A percentile compares a stretch with the other conserved stretches of the same genome.
Conservation (phyloP, 352 stramenopile genomes). For the Globisporangium recalcitrans region DNA sequence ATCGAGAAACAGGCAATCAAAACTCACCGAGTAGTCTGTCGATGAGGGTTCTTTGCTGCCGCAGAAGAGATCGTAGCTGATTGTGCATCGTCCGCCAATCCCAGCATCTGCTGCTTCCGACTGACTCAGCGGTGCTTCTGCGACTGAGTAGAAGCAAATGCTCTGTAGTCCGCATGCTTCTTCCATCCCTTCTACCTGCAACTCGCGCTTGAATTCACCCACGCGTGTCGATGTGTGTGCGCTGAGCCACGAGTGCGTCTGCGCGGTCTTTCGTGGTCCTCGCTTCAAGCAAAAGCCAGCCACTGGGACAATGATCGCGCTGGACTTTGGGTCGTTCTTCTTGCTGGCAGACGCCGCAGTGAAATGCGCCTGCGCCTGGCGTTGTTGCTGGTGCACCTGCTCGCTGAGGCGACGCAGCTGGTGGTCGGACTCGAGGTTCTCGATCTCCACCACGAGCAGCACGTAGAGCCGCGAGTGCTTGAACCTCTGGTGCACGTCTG, state of each 20-base stretch:
- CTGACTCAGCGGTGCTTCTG: not conserved
- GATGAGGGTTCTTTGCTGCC: slow-evolving; percentile 6
- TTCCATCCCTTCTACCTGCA: slow-evolving; percentile 15
- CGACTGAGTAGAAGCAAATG: slow-evolving; percentile 23
- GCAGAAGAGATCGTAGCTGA: slow-evolving; percentile 28
- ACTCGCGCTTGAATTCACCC: slow-evolving; percentile 2
- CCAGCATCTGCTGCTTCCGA: not conserved
- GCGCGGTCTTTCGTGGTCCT: not conserved
- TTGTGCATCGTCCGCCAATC: not conserved
- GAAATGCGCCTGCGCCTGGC: slow-evolving; percentile 35
- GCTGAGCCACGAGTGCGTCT: slow-evolving; percentile 7
- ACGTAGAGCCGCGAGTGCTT: slow-evolving; percentile 59
- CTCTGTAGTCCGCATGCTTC: slow-evolving; percentile 15
- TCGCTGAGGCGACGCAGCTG: slow-evolving; percentile 62
- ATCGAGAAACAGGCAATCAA: no score
- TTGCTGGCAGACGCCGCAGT: not conserved
- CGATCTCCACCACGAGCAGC: slow-evolving; percentile 59
- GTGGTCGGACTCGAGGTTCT: slow-evolving; percentile 58
- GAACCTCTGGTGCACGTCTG: slow-evolving; percentile 57
- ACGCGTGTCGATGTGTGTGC: not conserved
- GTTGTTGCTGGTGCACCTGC: slow-evolving; percentile 28
- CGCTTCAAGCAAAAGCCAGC: not conserved
- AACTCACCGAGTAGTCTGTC: slow-evolving; percentile 24
- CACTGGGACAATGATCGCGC: slow-evolving; percentile 27
- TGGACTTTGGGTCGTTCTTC: slow-evolving; percentile 24